These are phyloP conservation scores for Rhododendron kiyosumense DNA, from an alignment of 148 eudicot species.

Conservation along the genomic window DNA sequence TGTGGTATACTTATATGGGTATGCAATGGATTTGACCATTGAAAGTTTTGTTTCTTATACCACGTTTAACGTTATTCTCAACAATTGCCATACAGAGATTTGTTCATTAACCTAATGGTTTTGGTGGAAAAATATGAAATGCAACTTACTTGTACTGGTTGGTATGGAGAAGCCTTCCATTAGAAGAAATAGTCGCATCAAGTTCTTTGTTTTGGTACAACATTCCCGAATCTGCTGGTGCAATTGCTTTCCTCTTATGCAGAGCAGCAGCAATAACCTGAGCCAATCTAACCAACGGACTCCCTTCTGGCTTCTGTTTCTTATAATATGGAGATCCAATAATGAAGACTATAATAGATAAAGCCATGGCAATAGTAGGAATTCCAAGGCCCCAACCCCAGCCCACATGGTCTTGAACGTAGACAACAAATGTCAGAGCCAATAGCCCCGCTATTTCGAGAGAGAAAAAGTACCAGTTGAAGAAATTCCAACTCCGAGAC, in stretches of 20 bases:
- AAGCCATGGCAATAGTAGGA: slow-evolving; percentile 50
- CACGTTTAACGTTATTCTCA: not conserved
- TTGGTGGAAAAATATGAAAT: not conserved
- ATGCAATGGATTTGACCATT: no score
- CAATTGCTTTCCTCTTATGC: slow-evolving; percentile 32
- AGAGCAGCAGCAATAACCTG: slow-evolving; percentile 46
- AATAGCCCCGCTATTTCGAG: slow-evolving; percentile 36
- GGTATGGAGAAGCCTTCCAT: slow-evolving; percentile 55
- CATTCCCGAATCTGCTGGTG: slow-evolving; percentile 18
- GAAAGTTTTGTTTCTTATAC: not conserved
- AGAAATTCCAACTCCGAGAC: slow-evolving; percentile 42
- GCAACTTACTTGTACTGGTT: slow-evolving; percentile 42
- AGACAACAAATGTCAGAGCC: slow-evolving; percentile 50
- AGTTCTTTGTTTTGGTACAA: slow-evolving; percentile 44
- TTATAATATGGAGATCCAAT: slow-evolving; percentile 38
- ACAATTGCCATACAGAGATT: not conserved
- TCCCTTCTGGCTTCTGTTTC: slow-evolving; percentile 43
- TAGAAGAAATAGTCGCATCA: slow-evolving; percentile 35
- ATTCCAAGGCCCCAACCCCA: slow-evolving; percentile 71
- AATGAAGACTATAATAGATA: slow-evolving; percentile 40
- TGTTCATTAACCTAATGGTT: not conserved
- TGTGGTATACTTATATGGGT: no score
- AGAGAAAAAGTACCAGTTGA: slow-evolving; percentile 48
- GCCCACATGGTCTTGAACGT: slow-evolving; percentile 51
- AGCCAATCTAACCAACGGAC: slow-evolving; percentile 44